phyloP scores from a whole-genome alignment of 1,284 basidiomycete species.

The Hypsizygus ulmarius region DNA sequence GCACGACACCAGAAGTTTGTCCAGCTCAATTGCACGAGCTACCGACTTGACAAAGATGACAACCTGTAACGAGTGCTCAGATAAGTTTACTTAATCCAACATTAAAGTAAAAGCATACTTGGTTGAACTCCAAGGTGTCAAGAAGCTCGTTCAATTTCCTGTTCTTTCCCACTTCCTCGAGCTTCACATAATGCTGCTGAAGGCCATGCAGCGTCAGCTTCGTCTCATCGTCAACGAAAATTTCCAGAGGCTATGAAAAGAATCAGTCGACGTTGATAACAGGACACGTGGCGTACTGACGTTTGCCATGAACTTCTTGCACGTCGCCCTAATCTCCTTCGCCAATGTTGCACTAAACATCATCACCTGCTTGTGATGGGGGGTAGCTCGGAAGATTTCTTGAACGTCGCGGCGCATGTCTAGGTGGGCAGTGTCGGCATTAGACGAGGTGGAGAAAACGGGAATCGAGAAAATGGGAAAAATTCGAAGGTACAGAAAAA shows the following conservation, averaged over 20 bases:
- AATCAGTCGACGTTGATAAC: neutral
- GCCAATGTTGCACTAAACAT: constrained; percentile 99
- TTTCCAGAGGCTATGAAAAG: constrained; percentile 85
- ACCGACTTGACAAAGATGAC: constrained; percentile 99
- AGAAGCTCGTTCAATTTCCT: constrained; percentile 96
- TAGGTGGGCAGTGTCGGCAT: constrained; percentile 64
- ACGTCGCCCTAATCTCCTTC: constrained; percentile 96
- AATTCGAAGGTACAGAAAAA: constrained; percentile 20
- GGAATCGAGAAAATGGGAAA: constrained; percentile 25
- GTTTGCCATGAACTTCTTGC: constrained; percentile 99
- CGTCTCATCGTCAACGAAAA: constrained; percentile 99
- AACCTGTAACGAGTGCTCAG: constrained; percentile 54
- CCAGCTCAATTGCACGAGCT: constrained; percentile 92
- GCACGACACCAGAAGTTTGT: constrained; percentile 94
- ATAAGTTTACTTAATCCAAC: neutral
- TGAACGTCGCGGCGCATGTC: constrained; percentile 99
- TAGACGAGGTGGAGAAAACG: constrained; percentile 59
- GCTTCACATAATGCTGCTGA: constrained; percentile 97
- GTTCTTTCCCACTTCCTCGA: constrained; percentile 96
- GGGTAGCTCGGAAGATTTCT: constrained; percentile 99
- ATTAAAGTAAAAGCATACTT: constrained; percentile 49
- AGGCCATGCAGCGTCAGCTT: constrained; percentile 98
- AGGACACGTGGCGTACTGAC: constrained; percentile 48
- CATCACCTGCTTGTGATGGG: constrained; percentile 99
- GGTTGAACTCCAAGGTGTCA: constrained; percentile 98